These are phyloP conservation scores for Apostasia shenzhenica DNA, from an alignment of 106 monocot genomes.

Conservation along the genomic window DNA sequence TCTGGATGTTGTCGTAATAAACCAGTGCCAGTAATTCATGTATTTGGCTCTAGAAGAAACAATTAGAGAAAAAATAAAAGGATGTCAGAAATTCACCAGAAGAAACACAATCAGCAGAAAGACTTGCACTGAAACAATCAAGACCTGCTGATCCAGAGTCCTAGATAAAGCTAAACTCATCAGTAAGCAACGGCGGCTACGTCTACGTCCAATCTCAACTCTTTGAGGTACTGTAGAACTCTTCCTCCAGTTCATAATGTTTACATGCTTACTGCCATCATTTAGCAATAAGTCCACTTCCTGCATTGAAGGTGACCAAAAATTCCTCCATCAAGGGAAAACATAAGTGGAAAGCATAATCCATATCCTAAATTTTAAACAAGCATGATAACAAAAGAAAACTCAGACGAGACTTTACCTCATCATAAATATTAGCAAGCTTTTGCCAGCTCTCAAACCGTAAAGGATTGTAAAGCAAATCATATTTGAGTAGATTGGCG, in stretches of 20 bases:
- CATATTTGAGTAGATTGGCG: slow-evolving; percentile 90
- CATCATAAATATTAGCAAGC: slow-evolving; percentile 98
- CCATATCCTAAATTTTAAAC: not conserved
- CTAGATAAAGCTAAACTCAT: slow-evolving; percentile 86
- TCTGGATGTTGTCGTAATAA: slow-evolving; percentile 94
- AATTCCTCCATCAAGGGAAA: not conserved
- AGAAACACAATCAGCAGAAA: slow-evolving; percentile 1
- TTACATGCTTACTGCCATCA: slow-evolving; percentile 96
- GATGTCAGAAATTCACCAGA: slow-evolving; percentile 1
- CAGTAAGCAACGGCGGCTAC: slow-evolving; percentile 77
- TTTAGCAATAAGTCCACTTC: slow-evolving; percentile 95
- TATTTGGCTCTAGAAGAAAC: slow-evolving; percentile 55
- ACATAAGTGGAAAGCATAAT: not conserved
- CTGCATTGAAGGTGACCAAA: slow-evolving; percentile 19
- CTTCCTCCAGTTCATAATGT: slow-evolving; percentile 74
- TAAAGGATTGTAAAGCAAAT: slow-evolving; percentile 84
- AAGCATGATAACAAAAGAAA: not conserved
- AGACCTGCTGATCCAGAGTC: slow-evolving; percentile 55
- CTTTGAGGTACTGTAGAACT: slow-evolving; percentile 53
- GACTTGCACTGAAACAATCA: not conserved
- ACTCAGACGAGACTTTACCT: slow-evolving; percentile 30
- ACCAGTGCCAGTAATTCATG: slow-evolving; percentile 91
- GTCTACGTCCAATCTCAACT: slow-evolving; percentile 84
- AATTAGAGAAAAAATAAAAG: not conserved
- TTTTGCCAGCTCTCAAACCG: slow-evolving; percentile 99